Conservation (phyloP, 2,329 filamentous ascomycete genomes). For the Didymella sp. region DNA sequence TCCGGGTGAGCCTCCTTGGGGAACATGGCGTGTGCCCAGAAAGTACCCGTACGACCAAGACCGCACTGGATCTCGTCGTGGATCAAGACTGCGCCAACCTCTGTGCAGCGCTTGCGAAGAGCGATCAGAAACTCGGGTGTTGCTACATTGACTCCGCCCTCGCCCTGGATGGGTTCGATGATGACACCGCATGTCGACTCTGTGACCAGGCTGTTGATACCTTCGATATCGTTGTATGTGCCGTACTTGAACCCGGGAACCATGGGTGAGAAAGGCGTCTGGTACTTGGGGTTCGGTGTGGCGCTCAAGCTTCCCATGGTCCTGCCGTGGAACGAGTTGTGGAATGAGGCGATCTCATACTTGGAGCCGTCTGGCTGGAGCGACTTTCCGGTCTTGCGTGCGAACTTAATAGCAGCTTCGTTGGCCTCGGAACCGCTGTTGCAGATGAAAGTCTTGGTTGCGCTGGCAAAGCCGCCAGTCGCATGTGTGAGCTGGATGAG, state of each 20-base stretch:
- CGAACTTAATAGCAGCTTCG: constrained; percentile 96
- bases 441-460: constrained; percentile 84
- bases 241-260: constrained; percentile 90
- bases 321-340: constrained; percentile 91
- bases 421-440: constrained; percentile 98
- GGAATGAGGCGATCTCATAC: constrained; percentile 86
- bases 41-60: constrained; percentile 79
- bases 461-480: constrained; percentile 82
- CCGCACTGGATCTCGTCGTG: constrained; percentile 99
- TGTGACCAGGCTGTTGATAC: constrained; percentile 76
- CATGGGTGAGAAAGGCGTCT: constrained; percentile 94
- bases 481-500: constrained; percentile 81
- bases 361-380: constrained; percentile 74
- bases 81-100: constrained; percentile 87
- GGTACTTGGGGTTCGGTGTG: constrained; percentile 97
- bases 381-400: constrained; percentile 85
- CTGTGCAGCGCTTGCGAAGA: constrained; percentile 82
- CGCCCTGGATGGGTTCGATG: constrained; percentile 95
- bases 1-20: constrained; percentile 87
- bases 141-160: constrained; percentile 89
- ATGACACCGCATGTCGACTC: constrained; percentile 92
- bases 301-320: constrained; percentile 96
- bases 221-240: constrained; percentile 79
- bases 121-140: constrained; percentile 82
- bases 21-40: constrained; percentile 86